These are phyloP conservation scores for Ustilaginoidea virens DNA, from an alignment of 2,329 filamentous ascomycete genomes.

Conservation along the genomic window DNA sequence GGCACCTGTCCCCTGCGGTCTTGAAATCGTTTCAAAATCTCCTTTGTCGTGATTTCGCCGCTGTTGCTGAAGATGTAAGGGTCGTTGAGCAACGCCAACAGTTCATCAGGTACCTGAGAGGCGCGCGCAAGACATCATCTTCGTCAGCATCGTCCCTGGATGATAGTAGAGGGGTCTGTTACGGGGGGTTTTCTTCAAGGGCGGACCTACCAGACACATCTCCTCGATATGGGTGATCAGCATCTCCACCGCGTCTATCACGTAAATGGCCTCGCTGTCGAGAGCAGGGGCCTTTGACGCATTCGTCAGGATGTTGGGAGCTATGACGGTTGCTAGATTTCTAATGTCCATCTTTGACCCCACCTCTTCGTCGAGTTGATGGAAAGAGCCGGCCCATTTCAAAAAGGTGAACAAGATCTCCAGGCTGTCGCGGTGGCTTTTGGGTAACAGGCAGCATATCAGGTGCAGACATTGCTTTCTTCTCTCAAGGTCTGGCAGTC, in stretches of 20 bases:
- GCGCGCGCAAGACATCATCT: no score
- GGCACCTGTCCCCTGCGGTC: conserved; percentile 51
- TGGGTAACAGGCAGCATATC: conserved; percentile 82
- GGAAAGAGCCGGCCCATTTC: conserved; percentile 95
- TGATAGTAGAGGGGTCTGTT: no score
- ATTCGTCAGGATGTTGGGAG: conserved; percentile 82
- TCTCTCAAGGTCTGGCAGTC: conserved; percentile 68
- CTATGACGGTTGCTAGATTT: conserved; percentile 93
- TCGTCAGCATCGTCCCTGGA: no score
- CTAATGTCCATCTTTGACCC: conserved; percentile 99
- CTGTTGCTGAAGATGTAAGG: conserved; percentile 64
- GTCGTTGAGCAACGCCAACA: conserved; percentile 75
- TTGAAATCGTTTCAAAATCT: conserved; percentile 87
- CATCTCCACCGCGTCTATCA: conserved; percentile 83
- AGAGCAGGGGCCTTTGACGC: conserved; percentile 48
- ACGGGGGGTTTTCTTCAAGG: no score
- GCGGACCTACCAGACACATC: conserved; percentile 92
- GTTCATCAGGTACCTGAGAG: conserved; percentile 73
- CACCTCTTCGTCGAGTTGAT: conserved; percentile 89
- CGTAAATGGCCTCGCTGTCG: conserved; percentile 79
- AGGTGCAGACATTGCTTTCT: conserved; percentile 77
- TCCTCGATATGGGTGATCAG: conserved; percentile 88
- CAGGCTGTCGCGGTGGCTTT: conserved; percentile 81
- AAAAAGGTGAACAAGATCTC: conserved; percentile 93
- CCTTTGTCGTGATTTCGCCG: conserved; percentile 87